Evolutionary conservation across 208 protist genomes (phyloP), one percentile per base, ranked within the genome.

Genomic region (Leptomonas pyrrhocoris): DNA sequence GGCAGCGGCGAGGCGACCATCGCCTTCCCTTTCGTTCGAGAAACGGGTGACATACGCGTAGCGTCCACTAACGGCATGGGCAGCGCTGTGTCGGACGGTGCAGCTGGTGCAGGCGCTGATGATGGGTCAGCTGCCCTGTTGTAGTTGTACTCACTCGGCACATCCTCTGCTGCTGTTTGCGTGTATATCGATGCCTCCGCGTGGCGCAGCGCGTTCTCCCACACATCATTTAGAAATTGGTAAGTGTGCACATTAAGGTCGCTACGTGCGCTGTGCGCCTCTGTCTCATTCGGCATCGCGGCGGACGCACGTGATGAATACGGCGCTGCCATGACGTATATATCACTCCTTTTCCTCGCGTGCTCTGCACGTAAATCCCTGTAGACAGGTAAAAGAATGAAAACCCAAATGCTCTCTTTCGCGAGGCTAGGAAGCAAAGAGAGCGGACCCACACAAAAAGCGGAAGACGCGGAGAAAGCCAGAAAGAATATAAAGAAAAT

Each of bases 201-300:
- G 25, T 23, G 62, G 5, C 25, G 55, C 38, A 76, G 54, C 5
- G 70, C 70, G 15, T 40, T 11, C 8, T 15, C 40, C 70, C 70
- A 76, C 7, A 76, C n/a, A 9, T 68, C 27, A 4, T 76, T 62
- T 9, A 76, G 62, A 25, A 60, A 69, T 18, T 34, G 49, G 38
- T 76, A 76, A 0, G 70, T 68, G 13, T 16, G 25, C 28, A 30
- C 46, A 48, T 76, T 46, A 11, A 68, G 30, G 48, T 40, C 62
- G 23, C 43, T 36, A 42, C 25, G 27, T 3, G 50, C 19, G 40
- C 23, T 21, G 51, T 16, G 19, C 18, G 19, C 28, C 21, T 54
- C 42, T 18, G 31, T 49, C 12, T 63, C 56, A 13, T 43, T 45
- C 9, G 46, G 70, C 45, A 70, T 53, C 15, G 49, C 70, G 0